A percentile compares a stretch with the other conserved stretches of the same genome.
phyloP scores from a whole-genome alignment of 148 eudicot species.

The Arbutus unedo region DNA sequence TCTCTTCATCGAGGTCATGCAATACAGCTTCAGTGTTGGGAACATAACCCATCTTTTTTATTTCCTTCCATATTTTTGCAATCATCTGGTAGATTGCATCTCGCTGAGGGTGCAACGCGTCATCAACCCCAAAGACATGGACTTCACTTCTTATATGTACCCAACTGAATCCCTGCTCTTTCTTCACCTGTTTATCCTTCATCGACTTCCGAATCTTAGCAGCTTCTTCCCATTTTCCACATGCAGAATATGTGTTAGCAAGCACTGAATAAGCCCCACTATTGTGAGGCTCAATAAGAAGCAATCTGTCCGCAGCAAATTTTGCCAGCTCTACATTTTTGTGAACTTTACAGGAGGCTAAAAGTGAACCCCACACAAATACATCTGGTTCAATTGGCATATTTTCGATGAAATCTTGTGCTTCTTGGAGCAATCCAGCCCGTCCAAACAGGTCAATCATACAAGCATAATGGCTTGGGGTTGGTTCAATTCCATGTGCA shows the following conservation, averaged over 20 bases:
- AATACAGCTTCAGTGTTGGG: constrained; percentile 17
- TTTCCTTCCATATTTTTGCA: constrained; percentile 15
- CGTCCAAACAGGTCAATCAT: constrained; percentile 45
- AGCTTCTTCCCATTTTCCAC: constrained; percentile 42
- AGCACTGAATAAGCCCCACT: constrained; percentile 43
- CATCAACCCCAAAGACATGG: constrained; percentile 41
- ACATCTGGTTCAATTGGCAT: constrained; percentile 40
- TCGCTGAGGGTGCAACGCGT: constrained; percentile 33
- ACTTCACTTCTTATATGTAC: constrained; percentile 26
- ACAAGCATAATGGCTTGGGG: constrained; percentile 39
- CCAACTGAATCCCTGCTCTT: constrained; percentile 48
- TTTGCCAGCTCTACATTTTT: constrained; percentile 35
- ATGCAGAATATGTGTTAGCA: constrained; percentile 38
- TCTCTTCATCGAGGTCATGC: constrained; percentile 18
- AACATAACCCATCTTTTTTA: constrained; percentile 14
- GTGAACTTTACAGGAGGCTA: constrained; percentile 38
- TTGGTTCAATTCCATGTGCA: constrained; percentile 34
- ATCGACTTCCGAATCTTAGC: constrained; percentile 38
- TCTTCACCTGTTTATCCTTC: constrained; percentile 39
- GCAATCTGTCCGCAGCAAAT: constrained; percentile 34
- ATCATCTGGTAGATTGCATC: constrained; percentile 12
- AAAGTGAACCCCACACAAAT: constrained; percentile 42
- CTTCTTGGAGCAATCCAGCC: constrained; percentile 37
- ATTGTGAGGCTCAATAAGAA: constrained; percentile 32
- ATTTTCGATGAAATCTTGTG: constrained; percentile 31